Conservation (phyloP, 352 stramenopile species). For the Globisporangium orthogonon region DNA sequence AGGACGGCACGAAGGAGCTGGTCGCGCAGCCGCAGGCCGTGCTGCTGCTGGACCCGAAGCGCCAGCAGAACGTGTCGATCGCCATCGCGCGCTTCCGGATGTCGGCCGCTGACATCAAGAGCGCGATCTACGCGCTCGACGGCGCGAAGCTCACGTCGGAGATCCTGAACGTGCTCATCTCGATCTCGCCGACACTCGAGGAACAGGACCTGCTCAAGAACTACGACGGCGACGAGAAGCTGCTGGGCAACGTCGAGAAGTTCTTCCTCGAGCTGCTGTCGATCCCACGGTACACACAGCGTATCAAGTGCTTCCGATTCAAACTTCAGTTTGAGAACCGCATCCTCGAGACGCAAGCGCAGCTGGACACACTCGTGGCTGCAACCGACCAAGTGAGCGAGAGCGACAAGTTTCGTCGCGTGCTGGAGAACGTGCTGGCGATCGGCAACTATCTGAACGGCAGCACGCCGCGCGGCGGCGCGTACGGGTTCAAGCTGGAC, state of each 20-base stretch:
- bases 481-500: slow-evolving; percentile 91
- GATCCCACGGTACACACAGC: slow-evolving; percentile 83
- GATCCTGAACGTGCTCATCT: slow-evolving; percentile 84
- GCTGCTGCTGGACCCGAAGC: slow-evolving; percentile 93
- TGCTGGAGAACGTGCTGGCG: slow-evolving; percentile 81
- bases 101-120: slow-evolving; percentile 81
- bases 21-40: slow-evolving; percentile 51
- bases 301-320: slow-evolving; percentile 86
- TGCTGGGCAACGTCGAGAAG: slow-evolving; percentile 85
- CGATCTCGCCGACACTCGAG: slow-evolving; percentile 82
- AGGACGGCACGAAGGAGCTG: slow-evolving; percentile 38
- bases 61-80: slow-evolving; percentile 97
- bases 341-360: slow-evolving; percentile 75
- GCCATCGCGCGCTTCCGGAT: slow-evolving; percentile 94
- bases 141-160: slow-evolving; percentile 67
- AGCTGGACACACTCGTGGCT: slow-evolving; percentile 76
- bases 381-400: slow-evolving; percentile 78
- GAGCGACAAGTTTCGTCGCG: slow-evolving; percentile 70
- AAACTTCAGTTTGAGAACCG: slow-evolving; percentile 84
- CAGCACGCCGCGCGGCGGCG: slow-evolving; percentile 77
- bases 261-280: slow-evolving; percentile 85
- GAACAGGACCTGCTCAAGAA: slow-evolving; percentile 90
- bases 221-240: slow-evolving; percentile 82
- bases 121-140: slow-evolving; percentile 80
- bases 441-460: slow-evolving; percentile 93